These are phyloP conservation scores for Senecio squalidus DNA, from an alignment of 140 eudicot genomes.

Conservation along the genomic window DNA sequence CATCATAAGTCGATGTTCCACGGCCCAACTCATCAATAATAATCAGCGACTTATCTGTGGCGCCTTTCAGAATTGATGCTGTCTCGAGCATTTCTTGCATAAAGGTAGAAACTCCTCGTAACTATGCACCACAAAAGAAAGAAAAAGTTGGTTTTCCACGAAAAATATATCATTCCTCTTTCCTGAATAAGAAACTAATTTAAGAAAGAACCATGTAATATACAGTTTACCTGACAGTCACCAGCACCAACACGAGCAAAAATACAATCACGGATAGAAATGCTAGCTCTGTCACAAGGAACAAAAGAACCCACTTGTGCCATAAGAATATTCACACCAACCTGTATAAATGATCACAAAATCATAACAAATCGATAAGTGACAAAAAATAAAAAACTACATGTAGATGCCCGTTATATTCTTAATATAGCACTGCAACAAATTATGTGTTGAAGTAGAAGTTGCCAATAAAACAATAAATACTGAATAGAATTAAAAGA, in stretches of 20 bases:
- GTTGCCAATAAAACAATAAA: too few species aligned
- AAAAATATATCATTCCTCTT: too few species aligned
- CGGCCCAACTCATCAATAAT: constrained; percentile 96
- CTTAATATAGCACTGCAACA: too few species aligned
- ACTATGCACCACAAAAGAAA: constrained; percentile 32
- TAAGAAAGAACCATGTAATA: background rate
- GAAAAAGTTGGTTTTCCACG: background rate
- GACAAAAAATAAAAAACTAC: too few species aligned
- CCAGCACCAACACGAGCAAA: constrained; percentile 99
- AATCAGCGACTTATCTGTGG: constrained; percentile 79
- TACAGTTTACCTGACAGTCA: constrained; percentile 77
- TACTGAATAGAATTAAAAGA: background rate
- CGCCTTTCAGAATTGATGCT: constrained; percentile 95
- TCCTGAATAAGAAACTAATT: background rate
- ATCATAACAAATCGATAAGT: background rate
- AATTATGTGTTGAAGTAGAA: too few species aligned
- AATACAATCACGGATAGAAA: constrained; percentile 93
- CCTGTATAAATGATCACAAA: constrained; percentile 36
- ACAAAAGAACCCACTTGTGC: constrained; percentile 98
- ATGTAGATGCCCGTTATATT: too few species aligned
- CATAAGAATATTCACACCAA: constrained; percentile 94
- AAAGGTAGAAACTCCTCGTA: constrained; percentile 97
- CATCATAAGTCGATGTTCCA: constrained; percentile 98
- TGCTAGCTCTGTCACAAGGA: constrained; percentile 82
- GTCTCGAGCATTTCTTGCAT: constrained; percentile 99